These are phyloP conservation scores for Yamadazyma olivae DNA, from an alignment of 805 yeast species.

Conservation along the genomic window DNA sequence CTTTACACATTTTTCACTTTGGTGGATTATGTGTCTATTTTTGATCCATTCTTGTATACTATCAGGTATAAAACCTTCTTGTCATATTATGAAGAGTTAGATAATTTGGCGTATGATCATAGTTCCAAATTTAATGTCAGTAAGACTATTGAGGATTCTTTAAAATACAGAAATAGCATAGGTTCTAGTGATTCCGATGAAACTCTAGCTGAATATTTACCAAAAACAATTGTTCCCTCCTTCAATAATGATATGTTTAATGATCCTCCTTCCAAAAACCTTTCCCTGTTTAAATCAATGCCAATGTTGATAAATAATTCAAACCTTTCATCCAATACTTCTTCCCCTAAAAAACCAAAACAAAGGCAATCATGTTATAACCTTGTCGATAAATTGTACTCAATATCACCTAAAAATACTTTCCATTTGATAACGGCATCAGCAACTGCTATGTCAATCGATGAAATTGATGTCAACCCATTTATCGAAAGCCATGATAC, in stretches of 20 bases:
- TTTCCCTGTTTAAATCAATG: no score
- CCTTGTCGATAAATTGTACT: conserved; percentile 34
- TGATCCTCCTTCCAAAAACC: no score
- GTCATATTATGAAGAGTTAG: conserved; percentile 10
- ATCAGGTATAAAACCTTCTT: conserved; percentile 6
- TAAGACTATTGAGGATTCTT: conserved; percentile 5
- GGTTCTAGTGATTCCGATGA: conserved; percentile 6
- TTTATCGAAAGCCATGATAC: not conserved
- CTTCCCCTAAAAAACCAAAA: no score
- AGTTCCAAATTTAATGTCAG: conserved; percentile 9
- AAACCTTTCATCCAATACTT: no score
- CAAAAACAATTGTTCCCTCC: no score
- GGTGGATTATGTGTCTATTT: conserved; percentile 4
- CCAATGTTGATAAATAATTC: no score
- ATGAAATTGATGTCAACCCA: conserved; percentile 6
- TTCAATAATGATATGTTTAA: no score
- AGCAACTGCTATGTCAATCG: conserved; percentile 18
- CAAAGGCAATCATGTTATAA: conserved; percentile 19
- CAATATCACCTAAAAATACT: conserved; percentile 41
- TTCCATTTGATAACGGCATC: conserved; percentile 28
- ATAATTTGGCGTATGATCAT: conserved; percentile 4
- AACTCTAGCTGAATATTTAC: conserved; percentile 8
- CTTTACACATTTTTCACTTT: conserved; percentile 4
- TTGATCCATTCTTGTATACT: conserved; percentile 9
- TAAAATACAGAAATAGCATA: conserved; percentile 1